Conservation (phyloP, 148 eudicot genomes). For the Amaranthus hypochondriacus region DNA sequence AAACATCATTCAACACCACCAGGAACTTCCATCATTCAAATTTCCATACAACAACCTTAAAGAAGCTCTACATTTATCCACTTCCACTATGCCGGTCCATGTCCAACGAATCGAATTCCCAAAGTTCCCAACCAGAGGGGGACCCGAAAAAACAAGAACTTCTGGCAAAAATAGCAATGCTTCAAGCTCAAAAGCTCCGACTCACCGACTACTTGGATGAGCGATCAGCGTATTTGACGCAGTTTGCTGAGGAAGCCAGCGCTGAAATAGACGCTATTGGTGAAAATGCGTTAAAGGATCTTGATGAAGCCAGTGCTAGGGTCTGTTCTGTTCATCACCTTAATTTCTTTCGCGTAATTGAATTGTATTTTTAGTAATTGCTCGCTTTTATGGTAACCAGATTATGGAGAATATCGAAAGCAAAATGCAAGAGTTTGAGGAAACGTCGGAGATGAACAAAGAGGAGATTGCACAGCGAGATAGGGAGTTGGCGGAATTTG, state of each 20-base stretch:
- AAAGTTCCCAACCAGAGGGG: slow-evolving; percentile 41
- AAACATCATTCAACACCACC: slow-evolving; percentile 35
- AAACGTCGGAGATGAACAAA: slow-evolving; percentile 50
- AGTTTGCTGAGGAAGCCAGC: slow-evolving; percentile 84
- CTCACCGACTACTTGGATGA: slow-evolving; percentile 83
- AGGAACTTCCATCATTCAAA: slow-evolving; percentile 28
- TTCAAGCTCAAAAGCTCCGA: slow-evolving; percentile 72
- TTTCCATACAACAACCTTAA: slow-evolving; percentile 17
- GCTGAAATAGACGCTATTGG: slow-evolving; percentile 74
- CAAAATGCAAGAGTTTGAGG: slow-evolving; percentile 83
- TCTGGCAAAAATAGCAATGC: slow-evolving; percentile 72
- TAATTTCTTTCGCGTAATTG: slow-evolving; percentile 5
- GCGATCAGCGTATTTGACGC: slow-evolving; percentile 55
- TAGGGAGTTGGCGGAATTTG: slow-evolving; percentile 56
- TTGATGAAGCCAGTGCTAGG: slow-evolving; percentile 79
- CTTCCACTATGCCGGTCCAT: slow-evolving; percentile 40
- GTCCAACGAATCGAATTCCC: slow-evolving; percentile 33
- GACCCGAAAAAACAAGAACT: slow-evolving; percentile 65
- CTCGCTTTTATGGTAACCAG: slow-evolving; percentile 33
- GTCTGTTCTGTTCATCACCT: slow-evolving; percentile 41
- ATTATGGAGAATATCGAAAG: slow-evolving; percentile 81
- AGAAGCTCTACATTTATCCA: slow-evolving; percentile 27
- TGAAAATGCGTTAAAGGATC: slow-evolving; percentile 69
- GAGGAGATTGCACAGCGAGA: slow-evolving; percentile 53
- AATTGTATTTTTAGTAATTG: neutral